Evolutionary conservation across 2,329 filamentous ascomycete species (phyloP), one percentile per base, ranked within the genome.

Genomic region (Verticillium albo-atrum): DNA sequence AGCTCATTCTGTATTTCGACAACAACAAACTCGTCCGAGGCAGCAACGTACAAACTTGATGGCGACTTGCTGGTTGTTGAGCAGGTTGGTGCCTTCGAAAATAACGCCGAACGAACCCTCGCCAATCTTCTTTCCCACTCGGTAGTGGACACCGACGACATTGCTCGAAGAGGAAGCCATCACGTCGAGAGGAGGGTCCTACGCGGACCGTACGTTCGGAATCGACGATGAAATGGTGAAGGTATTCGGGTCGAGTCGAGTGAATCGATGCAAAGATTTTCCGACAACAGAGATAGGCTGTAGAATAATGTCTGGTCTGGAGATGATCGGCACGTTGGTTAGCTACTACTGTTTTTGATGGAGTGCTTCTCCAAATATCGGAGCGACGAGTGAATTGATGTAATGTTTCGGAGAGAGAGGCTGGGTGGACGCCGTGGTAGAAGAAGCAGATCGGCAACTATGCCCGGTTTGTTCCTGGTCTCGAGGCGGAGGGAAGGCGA

Each of bases 101-200:
- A 98, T 97, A 69, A 98, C 95, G 82, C 94, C 94, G 72, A 98
- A 98, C 42, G 92, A 97, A 66, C 94, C 94, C 85, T 98, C 95
- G 75, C 95, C 95, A 69, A 99, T 98, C 82, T 99, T 99, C 86
- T 98, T 98, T 70, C 95, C 95, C 67, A 99, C 95, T 67, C 95
- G 87, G 78, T 99, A 99, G 80, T 99, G 95, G 67, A 99, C 95
- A 74, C 95, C 95, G 71, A 98, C 95, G 68, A 99, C 95, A 78
- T 98, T 98, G 63, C 92, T 97, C 64, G 91, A 95, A 62, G 90
- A 92, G 65, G 91, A 93, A 61, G 91, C 87, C 91, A 95, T 95
- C 73, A 70, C 73, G 73, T 67, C 62, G 63, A 59, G 25, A 51
- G 59, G 42, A 34, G 25, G 32, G 60, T 60, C 61, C 63, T 64